phyloP scores from a whole-genome alignment of 768 basidiomycete genomes.

The Phlebiopsis gigantea region DNA sequence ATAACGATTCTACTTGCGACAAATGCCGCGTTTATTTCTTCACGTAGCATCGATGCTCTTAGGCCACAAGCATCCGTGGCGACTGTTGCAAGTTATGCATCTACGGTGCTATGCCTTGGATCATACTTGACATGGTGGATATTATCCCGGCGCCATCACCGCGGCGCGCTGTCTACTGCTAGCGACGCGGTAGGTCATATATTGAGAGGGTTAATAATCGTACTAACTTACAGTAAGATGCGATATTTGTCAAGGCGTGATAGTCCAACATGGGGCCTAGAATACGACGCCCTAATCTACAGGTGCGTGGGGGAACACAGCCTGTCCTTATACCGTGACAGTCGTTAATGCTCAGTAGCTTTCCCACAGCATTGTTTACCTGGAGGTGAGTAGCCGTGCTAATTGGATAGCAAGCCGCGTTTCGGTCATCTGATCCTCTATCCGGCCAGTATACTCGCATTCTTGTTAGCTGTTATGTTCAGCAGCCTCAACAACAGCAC shows the following conservation, averaged over 20 bases:
- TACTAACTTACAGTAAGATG: background rate
- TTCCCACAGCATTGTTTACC: slow-evolving; percentile 2
- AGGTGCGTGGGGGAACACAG: background rate
- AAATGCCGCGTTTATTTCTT: slow-evolving; percentile 58
- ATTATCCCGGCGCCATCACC: slow-evolving; percentile 38
- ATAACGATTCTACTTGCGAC: slow-evolving; percentile 54
- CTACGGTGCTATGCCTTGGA: slow-evolving; percentile 36
- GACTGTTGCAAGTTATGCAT: slow-evolving; percentile 41
- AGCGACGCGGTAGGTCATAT: slow-evolving; percentile 30
- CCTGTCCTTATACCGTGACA: background rate
- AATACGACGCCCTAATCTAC: slow-evolving; percentile 2
- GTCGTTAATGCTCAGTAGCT: background rate
- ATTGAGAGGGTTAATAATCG: no score
- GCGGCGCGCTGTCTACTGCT: slow-evolving; percentile 25
- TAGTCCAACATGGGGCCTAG: slow-evolving; percentile 25
- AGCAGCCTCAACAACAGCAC: background rate
- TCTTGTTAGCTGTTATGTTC: background rate
- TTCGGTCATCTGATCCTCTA: no score
- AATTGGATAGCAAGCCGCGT: no score
- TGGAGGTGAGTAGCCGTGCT: slow-evolving; percentile 24
- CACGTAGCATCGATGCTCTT: slow-evolving; percentile 37
- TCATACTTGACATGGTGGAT: slow-evolving; percentile 39
- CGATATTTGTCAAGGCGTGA: slow-evolving; percentile 20
- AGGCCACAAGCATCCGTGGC: slow-evolving; percentile 17
- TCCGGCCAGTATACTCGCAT: background rate